phyloP scores from a whole-genome alignment of 108 stramenopile genomes.

The Discostella pseudostelligera region DNA sequence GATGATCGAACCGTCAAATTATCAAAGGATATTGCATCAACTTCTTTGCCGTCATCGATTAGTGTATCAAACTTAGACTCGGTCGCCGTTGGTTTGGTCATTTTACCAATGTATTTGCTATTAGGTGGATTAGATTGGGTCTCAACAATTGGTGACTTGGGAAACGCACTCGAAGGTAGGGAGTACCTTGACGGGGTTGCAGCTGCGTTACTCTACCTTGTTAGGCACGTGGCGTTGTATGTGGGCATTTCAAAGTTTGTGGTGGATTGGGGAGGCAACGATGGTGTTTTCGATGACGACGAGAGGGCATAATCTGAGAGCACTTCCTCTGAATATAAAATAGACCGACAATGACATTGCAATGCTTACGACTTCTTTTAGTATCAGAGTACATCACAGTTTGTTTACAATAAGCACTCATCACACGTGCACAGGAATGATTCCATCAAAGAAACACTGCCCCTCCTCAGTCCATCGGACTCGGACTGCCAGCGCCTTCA shows the following conservation, averaged over 20 bases:
- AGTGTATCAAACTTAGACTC: constrained; percentile 37
- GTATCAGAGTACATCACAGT: no score
- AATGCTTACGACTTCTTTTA: no score
- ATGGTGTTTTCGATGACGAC: constrained; percentile 34
- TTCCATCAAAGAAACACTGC: constrained; percentile 41
- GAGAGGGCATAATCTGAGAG: constrained; percentile 5
- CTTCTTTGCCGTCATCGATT: constrained; percentile 3
- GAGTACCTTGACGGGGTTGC: constrained; percentile 42
- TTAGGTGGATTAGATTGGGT: constrained; percentile 87
- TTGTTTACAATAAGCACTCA: neutral
- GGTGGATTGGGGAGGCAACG: constrained; percentile 65
- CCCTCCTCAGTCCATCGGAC: constrained; percentile 51
- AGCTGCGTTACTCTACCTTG: constrained; percentile 47
- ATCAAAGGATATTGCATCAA: constrained; percentile 7
- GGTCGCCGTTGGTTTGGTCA: constrained; percentile 46
- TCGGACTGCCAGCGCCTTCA: constrained; percentile 33
- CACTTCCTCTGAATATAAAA: no score
- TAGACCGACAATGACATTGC: no score
- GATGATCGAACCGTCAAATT: neutral
- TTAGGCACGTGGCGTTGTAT: constrained; percentile 71
- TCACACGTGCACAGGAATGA: constrained; percentile 36
- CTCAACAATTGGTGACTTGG: constrained; percentile 54
- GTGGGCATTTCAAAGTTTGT: constrained; percentile 72
- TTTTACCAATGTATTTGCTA: constrained; percentile 58
- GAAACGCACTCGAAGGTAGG: constrained; percentile 36